phyloP scores from a whole-genome alignment of 345 rosid species.

The Barbarea vulgaris region DNA sequence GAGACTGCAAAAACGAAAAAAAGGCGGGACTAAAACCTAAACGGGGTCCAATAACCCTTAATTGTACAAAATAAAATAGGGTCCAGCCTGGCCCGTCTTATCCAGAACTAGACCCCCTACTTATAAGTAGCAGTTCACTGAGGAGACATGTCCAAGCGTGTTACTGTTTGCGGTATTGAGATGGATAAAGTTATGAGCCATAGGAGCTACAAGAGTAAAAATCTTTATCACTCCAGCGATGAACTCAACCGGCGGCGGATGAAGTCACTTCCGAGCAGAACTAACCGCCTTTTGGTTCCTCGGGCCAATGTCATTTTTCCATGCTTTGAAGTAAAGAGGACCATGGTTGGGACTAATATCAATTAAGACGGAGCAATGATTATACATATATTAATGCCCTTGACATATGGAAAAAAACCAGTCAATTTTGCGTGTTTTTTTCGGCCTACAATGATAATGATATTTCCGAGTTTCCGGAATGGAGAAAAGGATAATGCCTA shows the following conservation, averaged over 20 bases:
- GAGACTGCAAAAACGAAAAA: neutral
- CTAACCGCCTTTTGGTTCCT: neutral
- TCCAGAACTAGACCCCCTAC: neutral
- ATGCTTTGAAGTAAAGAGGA: conserved; percentile 12
- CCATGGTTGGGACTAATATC: neutral
- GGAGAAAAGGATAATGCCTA: neutral
- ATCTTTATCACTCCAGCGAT: neutral
- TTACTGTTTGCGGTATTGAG: neutral
- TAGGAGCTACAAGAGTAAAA: neutral
- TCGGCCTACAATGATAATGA: conserved; percentile 18
- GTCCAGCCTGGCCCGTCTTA: neutral
- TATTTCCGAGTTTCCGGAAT: neutral
- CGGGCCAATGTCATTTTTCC: neutral
- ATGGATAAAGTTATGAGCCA: neutral
- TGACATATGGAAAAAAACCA: neutral
- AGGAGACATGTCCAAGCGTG: neutral
- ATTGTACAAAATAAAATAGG: neutral
- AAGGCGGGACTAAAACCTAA: neutral
- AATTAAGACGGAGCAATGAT: neutral
- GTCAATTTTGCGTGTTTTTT: neutral
- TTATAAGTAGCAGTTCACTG: conserved; percentile 5
- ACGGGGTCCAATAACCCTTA: neutral
- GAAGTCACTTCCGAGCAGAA: conserved; percentile 1
- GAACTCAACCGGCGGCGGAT: neutral
- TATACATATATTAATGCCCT: neutral